Conservation (phyloP, 768 basidiomycete species). For the Tylopilus sp. region DNA sequence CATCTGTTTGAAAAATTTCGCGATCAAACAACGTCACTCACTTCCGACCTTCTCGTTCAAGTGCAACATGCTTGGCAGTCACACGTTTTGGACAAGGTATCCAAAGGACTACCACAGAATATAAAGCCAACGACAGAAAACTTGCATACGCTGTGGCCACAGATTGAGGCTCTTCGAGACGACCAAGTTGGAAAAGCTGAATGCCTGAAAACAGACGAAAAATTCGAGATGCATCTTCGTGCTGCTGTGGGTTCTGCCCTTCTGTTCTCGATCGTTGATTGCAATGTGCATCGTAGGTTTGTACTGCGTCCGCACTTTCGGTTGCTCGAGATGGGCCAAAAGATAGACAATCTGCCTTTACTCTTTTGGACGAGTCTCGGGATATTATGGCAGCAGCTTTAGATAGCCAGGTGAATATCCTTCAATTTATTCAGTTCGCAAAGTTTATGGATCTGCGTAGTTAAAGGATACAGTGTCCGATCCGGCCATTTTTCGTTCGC, state of each 20-base stretch:
- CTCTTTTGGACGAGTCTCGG: slow-evolving; percentile 67
- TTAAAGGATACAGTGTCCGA: slow-evolving; percentile 79
- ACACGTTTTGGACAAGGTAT: slow-evolving; percentile 61
- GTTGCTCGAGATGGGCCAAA: slow-evolving; percentile 45
- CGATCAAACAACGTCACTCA: slow-evolving; percentile 49
- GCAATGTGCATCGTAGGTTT: slow-evolving; percentile 36
- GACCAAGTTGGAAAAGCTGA: slow-evolving; percentile 67
- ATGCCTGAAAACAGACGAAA: slow-evolving; percentile 78
- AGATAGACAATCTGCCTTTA: slow-evolving; percentile 43
- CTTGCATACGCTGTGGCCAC: slow-evolving; percentile 53
- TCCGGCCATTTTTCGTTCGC: slow-evolving; percentile 75
- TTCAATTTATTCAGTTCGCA: not conserved
- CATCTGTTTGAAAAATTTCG: slow-evolving; percentile 65
- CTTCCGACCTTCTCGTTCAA: slow-evolving; percentile 53
- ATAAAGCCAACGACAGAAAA: slow-evolving; percentile 47
- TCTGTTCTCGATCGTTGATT: slow-evolving; percentile 6
- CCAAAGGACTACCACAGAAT: slow-evolving; percentile 55
- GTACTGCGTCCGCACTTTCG: slow-evolving; percentile 50
- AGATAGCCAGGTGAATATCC: slow-evolving; percentile 62
- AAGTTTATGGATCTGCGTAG: slow-evolving; percentile 37
- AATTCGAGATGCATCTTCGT: slow-evolving; percentile 85
- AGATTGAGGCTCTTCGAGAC: slow-evolving; percentile 44
- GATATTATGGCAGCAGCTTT: slow-evolving; percentile 73
- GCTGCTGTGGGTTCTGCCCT: slow-evolving; percentile 57
- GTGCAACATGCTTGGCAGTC: slow-evolving; percentile 61